A percentile compares a stretch with the other conserved stretches of the same genome.
Conservation (phyloP, 441 rosid species). For the Croton setiger region DNA sequence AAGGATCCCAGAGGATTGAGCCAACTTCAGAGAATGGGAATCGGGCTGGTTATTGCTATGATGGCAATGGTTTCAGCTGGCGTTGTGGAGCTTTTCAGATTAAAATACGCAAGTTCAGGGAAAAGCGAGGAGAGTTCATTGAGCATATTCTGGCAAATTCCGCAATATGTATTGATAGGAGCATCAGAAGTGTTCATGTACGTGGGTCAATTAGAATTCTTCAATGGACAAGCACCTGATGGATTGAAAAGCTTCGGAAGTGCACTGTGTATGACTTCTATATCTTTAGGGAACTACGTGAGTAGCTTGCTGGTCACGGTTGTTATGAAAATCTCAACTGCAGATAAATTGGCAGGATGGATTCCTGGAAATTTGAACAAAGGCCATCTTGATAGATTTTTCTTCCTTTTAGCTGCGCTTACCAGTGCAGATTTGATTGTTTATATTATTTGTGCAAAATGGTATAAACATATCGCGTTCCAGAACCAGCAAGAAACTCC, state of each 20-base stretch:
- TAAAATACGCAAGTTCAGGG: slow-evolving; percentile 59
- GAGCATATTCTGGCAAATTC: slow-evolving; percentile 96
- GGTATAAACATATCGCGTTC: slow-evolving; percentile 74
- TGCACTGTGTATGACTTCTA: slow-evolving; percentile 92
- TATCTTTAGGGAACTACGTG: slow-evolving; percentile 96
- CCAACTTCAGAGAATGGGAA: slow-evolving; percentile 92
- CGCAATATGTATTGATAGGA: slow-evolving; percentile 80
- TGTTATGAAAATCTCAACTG: slow-evolving; percentile 83
- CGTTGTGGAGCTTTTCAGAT: slow-evolving; percentile 65
- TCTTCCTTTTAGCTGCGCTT: slow-evolving; percentile 75
- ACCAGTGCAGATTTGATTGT: slow-evolving; percentile 56
- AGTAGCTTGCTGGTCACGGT: slow-evolving; percentile 80
- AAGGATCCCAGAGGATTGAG: slow-evolving; percentile 59
- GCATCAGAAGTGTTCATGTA: slow-evolving; percentile 99
- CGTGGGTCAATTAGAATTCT: slow-evolving; percentile 93
- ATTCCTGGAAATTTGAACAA: slow-evolving; percentile 86
- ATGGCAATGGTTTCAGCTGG: slow-evolving; percentile 85
- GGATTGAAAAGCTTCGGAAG: slow-evolving; percentile 97
- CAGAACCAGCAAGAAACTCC: slow-evolving; percentile 15
- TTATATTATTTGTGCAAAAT: slow-evolving; percentile 65
- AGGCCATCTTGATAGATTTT: slow-evolving; percentile 91
- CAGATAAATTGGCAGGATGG: slow-evolving; percentile 87
- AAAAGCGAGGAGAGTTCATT: slow-evolving; percentile 66
- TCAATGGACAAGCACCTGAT: slow-evolving; percentile 86
- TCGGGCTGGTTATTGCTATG: slow-evolving; percentile 81